A percentile compares a stretch with the other conserved stretches of the same genome.
phyloP scores from a whole-genome alignment of 768 basidiomycete genomes.

The Candolleomyces eurysporus region DNA sequence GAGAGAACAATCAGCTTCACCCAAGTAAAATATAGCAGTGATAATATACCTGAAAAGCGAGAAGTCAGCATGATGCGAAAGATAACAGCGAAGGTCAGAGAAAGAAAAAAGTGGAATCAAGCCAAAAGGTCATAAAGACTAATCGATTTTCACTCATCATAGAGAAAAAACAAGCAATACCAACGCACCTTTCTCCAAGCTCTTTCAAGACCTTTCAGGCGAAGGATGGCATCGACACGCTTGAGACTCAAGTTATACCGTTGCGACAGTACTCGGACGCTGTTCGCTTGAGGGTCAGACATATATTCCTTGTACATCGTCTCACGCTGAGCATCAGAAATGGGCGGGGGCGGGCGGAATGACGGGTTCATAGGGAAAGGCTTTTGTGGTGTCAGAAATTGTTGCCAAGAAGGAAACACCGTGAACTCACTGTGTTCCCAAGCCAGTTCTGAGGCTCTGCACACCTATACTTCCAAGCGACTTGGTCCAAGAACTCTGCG shows the following conservation, averaged over 20 bases:
- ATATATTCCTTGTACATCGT: constrained; percentile 62
- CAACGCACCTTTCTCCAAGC: constrained; percentile 68
- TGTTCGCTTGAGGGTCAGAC: constrained; percentile 52
- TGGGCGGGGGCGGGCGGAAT: constrained; percentile 76
- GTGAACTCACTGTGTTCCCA: constrained; percentile 52
- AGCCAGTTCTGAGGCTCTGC: constrained; percentile 63
- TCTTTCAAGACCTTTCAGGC: constrained; percentile 76
- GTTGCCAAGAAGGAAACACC: constrained; percentile 21
- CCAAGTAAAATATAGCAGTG: neutral
- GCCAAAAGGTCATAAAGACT: constrained; percentile 82
- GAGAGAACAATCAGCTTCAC: constrained; percentile 13
- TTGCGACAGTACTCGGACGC: constrained; percentile 58
- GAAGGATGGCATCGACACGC: constrained; percentile 79
- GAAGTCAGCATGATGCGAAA: constrained; percentile 2
- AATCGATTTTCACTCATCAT: constrained; percentile 80
- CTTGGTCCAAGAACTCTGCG: constrained; percentile 39
- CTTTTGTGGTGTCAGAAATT: constrained; percentile 34
- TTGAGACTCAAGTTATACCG: constrained; percentile 67
- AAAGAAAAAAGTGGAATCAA: constrained; percentile 61
- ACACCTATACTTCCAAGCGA: constrained; percentile 41
- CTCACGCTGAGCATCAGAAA: constrained; percentile 59
- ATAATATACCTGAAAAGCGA: constrained; percentile 11
- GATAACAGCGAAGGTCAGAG: constrained; percentile 16
- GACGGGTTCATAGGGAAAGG: constrained; percentile 85
- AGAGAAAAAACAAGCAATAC: constrained; percentile 7